phyloP scores from a whole-genome alignment of 495 filamentous ascomycete genomes.

The Podospora anserina region DNA sequence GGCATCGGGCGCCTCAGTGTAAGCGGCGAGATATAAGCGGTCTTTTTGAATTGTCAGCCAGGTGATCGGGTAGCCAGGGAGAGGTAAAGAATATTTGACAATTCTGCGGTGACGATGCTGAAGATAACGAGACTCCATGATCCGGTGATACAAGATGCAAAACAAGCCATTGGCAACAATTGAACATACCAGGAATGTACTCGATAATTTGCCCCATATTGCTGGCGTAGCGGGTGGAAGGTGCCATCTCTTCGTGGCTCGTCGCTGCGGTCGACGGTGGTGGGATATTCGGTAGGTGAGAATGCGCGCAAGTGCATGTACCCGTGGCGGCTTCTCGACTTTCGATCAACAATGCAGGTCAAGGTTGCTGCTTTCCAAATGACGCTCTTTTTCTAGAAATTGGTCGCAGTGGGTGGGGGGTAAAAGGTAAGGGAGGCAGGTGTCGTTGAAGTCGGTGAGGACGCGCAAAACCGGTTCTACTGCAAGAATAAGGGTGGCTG shows the following conservation, averaged over 20 bases:
- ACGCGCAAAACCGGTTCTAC: neutral
- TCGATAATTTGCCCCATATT: slow-evolving; percentile 55
- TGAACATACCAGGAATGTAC: slow-evolving; percentile 53
- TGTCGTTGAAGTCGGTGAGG: neutral
- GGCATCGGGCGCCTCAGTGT: slow-evolving; percentile 73
- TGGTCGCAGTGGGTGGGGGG: neutral
- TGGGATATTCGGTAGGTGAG: neutral
- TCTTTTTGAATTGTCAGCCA: slow-evolving; percentile 56
- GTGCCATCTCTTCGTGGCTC: slow-evolving; percentile 38
- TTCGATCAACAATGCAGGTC: neutral
- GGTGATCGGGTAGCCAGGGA: slow-evolving; percentile 23
- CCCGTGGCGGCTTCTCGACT: neutral
- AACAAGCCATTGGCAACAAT: slow-evolving; percentile 5
- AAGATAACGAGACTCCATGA: neutral
- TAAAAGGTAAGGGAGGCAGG: neutral
- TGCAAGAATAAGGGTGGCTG: neutral
- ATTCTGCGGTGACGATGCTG: slow-evolving; percentile 8
- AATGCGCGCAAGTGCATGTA: neutral
- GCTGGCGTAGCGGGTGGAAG: slow-evolving; percentile 38
- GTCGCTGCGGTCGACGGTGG: neutral
- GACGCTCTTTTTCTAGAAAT: neutral
- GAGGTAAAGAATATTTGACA: slow-evolving; percentile 9
- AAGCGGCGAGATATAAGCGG: slow-evolving; percentile 91
- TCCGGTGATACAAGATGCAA: neutral
- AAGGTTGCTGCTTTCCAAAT: neutral